Evolutionary conservation across 2,329 filamentous ascomycete genomes (phyloP).

Genomic region (Coleophoma crateriformis): DNA sequence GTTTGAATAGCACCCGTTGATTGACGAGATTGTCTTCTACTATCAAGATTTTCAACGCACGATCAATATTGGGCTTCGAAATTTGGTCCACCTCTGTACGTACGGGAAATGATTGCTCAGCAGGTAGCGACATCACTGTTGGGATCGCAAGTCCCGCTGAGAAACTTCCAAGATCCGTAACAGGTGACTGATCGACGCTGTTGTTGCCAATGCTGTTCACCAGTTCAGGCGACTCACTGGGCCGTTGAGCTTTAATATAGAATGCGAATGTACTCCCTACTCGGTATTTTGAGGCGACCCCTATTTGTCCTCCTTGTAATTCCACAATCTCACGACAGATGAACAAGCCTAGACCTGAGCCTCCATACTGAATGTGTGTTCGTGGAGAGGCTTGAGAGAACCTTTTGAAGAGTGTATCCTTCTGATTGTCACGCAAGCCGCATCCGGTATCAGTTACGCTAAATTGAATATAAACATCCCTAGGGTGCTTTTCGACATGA

Average conservation of each 20-base stretch:
- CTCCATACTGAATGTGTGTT: conserved; percentile 52
- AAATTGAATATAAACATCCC: conserved; percentile 32
- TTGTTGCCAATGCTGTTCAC: background rate
- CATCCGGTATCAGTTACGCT: conserved; percentile 60
- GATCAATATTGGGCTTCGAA: no score
- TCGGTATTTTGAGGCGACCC: conserved; percentile 39
- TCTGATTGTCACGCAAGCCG: conserved; percentile 55
- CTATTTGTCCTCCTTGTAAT: conserved; percentile 49
- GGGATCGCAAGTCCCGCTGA: background rate
- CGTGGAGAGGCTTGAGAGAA: conserved; percentile 54
- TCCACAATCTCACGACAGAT: background rate
- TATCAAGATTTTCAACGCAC: conserved; percentile 36
- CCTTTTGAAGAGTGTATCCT: conserved; percentile 57
- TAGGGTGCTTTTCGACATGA: background rate
- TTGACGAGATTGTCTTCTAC: conserved; percentile 81
- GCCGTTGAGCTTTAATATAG: background rate
- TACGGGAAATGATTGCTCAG: background rate
- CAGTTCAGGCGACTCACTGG: background rate
- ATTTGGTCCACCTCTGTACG: background rate
- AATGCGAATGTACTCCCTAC: background rate
- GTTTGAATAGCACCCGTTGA: conserved; percentile 66
- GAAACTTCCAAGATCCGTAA: background rate
- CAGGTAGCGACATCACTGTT: background rate
- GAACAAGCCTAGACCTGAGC: conserved; percentile 24
- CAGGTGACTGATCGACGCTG: background rate